Base-by-base conservation (phyloP, 495 filamentous ascomycete species). In the Pseudoneurospora amorphoporcata region DNA sequence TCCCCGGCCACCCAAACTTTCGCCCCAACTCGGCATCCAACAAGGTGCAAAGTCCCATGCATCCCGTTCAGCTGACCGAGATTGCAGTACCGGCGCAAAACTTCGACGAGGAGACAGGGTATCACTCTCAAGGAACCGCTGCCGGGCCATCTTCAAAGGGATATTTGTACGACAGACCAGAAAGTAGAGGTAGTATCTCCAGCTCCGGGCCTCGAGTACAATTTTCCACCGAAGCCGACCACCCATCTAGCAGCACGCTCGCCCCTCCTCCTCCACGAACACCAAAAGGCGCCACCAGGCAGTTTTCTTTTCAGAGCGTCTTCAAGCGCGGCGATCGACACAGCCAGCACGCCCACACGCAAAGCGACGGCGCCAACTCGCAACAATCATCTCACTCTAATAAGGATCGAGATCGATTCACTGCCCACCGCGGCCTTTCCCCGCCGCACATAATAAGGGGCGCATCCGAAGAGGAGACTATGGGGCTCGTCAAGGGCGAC, bases 241-340 rank as follows among this genome's bases (percentile, higher is more conserved):
- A 65, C 23, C 53, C 53, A 32, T 65, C 53, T 37, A 65, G 53
- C 53, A 65, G 53, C 53, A 61, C 53, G 12, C 23, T 61, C 29
- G 53, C 53, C 23, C 29, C 53, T 65, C 53, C 29, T 65, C 14
- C 53, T 14, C 29, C 29, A 65, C 23, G 53, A 17, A 35, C 53
- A 17, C 53, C 53, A 65, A 4, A 6, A 7, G 53, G 53, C 61
- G 83, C 84, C n/a, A 82, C 81, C 75, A 90, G 95, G 42, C 94
- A 98, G 79, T 98, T 98, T 83, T 94, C 91, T 38, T 98, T 98
- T 85, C 90, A 94, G 76, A 91, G 90, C 73, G 88, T 95, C 68
- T 93, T 97, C 80, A 83, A 84, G 72, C 79, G 82, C 29, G 53
- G 53, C 14, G 53, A 65, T 65, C 53, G 53, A 65, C 53, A 16